Percentiles rank a stretch among this genome's conserved stretches.
phyloP scores from a whole-genome alignment of 2,329 filamentous ascomycete genomes.

The Penicillium concentricum region DNA sequence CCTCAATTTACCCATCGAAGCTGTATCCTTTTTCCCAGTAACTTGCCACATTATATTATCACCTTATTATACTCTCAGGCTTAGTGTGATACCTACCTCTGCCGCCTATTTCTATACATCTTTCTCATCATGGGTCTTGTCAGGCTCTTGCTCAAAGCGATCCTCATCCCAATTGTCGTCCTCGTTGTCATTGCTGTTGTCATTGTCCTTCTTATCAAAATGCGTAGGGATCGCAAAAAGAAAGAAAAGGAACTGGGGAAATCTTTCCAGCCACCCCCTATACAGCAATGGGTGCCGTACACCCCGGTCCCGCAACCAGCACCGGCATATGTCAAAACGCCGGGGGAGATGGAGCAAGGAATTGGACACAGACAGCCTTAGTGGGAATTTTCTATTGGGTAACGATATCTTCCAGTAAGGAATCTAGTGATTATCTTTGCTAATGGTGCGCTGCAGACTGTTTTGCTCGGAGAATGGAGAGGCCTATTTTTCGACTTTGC shows the following conservation, averaged over 20 bases:
- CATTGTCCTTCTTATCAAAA: constrained; percentile 11
- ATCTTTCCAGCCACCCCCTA: constrained; percentile 16
- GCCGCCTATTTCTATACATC: background rate
- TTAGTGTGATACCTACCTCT: background rate
- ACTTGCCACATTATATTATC: background rate
- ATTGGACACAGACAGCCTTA: background rate
- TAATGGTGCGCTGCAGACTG: background rate
- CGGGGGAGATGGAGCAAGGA: constrained; percentile 15
- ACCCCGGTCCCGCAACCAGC: constrained; percentile 17
- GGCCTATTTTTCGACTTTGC: background rate
- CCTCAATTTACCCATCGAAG: background rate
- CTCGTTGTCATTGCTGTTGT: constrained; percentile 10
- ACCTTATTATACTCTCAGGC: background rate
- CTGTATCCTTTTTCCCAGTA: background rate
- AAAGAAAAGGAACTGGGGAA: constrained; percentile 12
- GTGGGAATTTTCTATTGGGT: background rate
- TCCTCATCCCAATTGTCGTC: constrained; percentile 20
- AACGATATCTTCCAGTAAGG: background rate
- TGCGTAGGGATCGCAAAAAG: constrained; percentile 11
- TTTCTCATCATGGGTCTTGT: constrained; percentile 17
- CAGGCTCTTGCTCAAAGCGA: constrained; percentile 22
- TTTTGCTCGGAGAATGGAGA: background rate
- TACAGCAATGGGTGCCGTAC: constrained; percentile 18
- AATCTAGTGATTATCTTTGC: background rate
- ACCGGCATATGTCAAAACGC: constrained; percentile 7